Evolutionary conservation across 202 grass and related monocot genomes (phyloP).

Genomic region (Saccharum hybrid): DNA sequence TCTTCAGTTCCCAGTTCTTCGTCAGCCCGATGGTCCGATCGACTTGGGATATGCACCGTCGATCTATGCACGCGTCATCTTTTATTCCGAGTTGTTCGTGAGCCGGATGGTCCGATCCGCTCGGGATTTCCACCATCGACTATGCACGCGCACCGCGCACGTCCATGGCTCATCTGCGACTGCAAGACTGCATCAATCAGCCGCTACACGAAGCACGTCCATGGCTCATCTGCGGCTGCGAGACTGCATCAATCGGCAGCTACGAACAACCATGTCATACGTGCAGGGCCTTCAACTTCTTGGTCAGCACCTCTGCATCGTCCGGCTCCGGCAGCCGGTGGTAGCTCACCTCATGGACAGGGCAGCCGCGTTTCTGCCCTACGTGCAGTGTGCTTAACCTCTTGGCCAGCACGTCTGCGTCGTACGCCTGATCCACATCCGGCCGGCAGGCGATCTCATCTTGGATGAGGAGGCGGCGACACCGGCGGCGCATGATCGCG

Average conservation of each 20-base stretch:
- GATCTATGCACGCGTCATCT: background rate
- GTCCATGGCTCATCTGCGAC: too few species aligned
- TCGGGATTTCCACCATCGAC: background rate
- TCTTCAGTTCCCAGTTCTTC: background rate
- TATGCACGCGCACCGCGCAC: too few species aligned
- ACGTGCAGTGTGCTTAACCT: conserved; percentile 9
- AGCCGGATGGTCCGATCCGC: background rate
- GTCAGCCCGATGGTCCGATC: background rate
- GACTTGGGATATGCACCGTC: background rate
- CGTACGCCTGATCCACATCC: background rate
- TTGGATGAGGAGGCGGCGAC: background rate
- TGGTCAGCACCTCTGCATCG: background rate
- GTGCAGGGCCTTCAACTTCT: background rate
- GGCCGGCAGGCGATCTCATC: background rate
- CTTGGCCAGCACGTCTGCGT: background rate
- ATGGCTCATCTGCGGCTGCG: background rate
- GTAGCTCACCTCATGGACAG: background rate
- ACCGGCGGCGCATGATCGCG: conserved; percentile 8
- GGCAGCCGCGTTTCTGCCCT: background rate
- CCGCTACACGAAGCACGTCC: background rate
- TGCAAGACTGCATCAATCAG: too few species aligned
- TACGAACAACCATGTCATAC: background rate
- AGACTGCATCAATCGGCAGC: background rate
- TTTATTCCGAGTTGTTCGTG: background rate
- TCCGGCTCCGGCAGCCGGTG: background rate